phyloP scores from a whole-genome alignment of 2,329 filamentous ascomycete species.

The Lojkania enalia region DNA sequence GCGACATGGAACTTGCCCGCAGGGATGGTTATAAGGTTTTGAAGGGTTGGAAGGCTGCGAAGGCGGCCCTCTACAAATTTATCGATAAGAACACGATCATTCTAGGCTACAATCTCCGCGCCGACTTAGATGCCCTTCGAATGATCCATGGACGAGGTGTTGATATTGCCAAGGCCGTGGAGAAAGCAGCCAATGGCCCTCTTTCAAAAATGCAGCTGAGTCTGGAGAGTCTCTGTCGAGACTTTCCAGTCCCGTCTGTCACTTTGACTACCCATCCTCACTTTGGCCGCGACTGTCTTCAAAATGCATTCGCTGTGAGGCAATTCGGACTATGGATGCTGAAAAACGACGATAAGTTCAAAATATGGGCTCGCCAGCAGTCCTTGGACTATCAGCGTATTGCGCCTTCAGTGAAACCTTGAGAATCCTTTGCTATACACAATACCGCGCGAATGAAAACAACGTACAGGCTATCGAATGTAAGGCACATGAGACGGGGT shows the following conservation, averaged over 20 bases:
- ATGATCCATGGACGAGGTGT: constrained; percentile 40
- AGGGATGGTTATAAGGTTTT: constrained; percentile 35
- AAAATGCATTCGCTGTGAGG: constrained; percentile 55
- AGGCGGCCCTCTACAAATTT: constrained; percentile 33
- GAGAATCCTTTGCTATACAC: neutral
- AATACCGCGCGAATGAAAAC: neutral
- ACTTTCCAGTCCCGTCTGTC: constrained; percentile 15
- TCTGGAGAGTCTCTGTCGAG: constrained; percentile 34
- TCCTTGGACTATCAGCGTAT: constrained; percentile 29
- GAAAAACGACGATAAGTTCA: constrained; percentile 43
- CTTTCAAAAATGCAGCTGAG: constrained; percentile 35
- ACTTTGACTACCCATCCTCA: constrained; percentile 17
- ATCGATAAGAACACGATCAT: constrained; percentile 39
- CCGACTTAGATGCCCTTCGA: constrained; percentile 38
- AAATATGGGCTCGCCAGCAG: constrained; percentile 41
- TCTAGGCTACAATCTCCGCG: constrained; percentile 39
- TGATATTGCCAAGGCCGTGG: constrained; percentile 34
- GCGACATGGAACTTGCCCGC: constrained; percentile 31
- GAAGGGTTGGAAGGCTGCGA: constrained; percentile 38
- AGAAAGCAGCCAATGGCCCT: constrained; percentile 39
- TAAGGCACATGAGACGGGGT: neutral
- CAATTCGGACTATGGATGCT: constrained; percentile 54
- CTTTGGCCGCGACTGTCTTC: constrained; percentile 53
- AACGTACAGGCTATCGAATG: neutral
- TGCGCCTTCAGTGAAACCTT: no score